Base-by-base conservation (phyloP, 1,284 basidiomycete species). In the Peniophora sp. region DNA sequence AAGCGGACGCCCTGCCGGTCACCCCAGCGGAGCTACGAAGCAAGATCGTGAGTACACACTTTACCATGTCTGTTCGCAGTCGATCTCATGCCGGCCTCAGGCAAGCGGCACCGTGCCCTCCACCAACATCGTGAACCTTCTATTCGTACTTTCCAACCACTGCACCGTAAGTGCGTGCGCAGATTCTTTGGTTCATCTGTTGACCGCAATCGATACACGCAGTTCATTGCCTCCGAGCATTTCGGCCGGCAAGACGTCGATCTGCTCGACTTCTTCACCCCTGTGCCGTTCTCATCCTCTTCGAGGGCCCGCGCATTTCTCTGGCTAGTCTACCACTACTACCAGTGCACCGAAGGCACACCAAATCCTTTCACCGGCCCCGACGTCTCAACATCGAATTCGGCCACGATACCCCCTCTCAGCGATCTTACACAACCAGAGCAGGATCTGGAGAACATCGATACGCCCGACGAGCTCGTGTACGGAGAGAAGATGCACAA, bases 301-400 rank as follows among this genome's bases (percentile, higher is more conserved):
- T 79, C 80, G 42, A 78, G 85, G 42, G 83, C 83, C 0, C 75
- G 71, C n/a, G 79, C 77, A 2, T 86, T 90, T 51, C 76, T 92
- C 20, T 91, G 88, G 83, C 73, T 90, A 42, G 70, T 88, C 51
- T 88, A 82, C 62, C 75, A 88, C 60, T 89, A 92, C 62, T 71
- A 90, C 52, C 88, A 92, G 65, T 71, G 71, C 43, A 66, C 68
- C 3, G 88, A 92, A 64, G 72, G 71, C 43, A 66, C 68, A 3
- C 63, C 68, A 18, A 90, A 88, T 60, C 87, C 87, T 3, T 90
- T 83, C 60, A 73, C 75, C 39, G 12, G 12, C 27, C 6, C 27
- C 12, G 84, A 87, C 57, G 68, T 74, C 9, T 72, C 75, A 57
- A 73, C 84, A 34, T 60, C 65, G 50, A 61, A 78, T 58, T 67